A percentile compares a stretch with the other conserved stretches of the same genome.
Conservation (phyloP, 805 yeast species). For the Candida railenensis region DNA sequence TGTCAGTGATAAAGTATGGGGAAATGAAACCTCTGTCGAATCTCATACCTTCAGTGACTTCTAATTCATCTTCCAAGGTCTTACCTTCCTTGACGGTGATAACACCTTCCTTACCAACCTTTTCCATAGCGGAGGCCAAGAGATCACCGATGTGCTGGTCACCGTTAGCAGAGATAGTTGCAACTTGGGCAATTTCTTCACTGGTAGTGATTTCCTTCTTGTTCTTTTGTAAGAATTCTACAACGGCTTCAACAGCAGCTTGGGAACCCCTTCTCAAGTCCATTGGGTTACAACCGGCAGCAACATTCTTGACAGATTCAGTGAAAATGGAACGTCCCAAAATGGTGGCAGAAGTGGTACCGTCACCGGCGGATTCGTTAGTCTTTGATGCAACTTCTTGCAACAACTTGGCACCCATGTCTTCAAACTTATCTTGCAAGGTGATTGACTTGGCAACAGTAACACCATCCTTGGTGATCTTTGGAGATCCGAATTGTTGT, state of each 20-base stretch:
- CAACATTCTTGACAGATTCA: slow-evolving; percentile 93
- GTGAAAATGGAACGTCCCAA: slow-evolving; percentile 94
- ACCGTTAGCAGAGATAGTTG: slow-evolving; percentile 96
- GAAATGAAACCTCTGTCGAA: slow-evolving; percentile 97
- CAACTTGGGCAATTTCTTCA: slow-evolving; percentile 96
- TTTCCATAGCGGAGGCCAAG: slow-evolving; percentile 95
- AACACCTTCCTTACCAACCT: slow-evolving; percentile 98
- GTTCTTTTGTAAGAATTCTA: slow-evolving; percentile 76
- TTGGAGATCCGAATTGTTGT: slow-evolving; percentile 95
- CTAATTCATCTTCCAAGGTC: slow-evolving; percentile 93
- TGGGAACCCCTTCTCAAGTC: slow-evolving; percentile 96
- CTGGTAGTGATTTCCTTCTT: slow-evolving; percentile 92
- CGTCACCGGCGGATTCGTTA: slow-evolving; percentile 97
- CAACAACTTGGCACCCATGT: slow-evolving; percentile 90
- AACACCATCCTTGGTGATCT: slow-evolving; percentile 98
- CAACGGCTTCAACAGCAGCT: slow-evolving; percentile 93
- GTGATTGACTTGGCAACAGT: slow-evolving; percentile 89
- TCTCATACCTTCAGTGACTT: slow-evolving; percentile 96
- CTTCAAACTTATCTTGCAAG: slow-evolving; percentile 87
- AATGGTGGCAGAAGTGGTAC: slow-evolving; percentile 97
- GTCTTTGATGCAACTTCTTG: slow-evolving; percentile 98
- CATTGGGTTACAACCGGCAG: slow-evolving; percentile 99
- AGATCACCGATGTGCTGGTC: slow-evolving; percentile 88
- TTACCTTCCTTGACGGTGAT: slow-evolving; percentile 97
- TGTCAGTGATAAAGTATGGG: slow-evolving; percentile 93